Conservation (phyloP, 768 basidiomycete genomes). For the Termitomyces heimii region DNA sequence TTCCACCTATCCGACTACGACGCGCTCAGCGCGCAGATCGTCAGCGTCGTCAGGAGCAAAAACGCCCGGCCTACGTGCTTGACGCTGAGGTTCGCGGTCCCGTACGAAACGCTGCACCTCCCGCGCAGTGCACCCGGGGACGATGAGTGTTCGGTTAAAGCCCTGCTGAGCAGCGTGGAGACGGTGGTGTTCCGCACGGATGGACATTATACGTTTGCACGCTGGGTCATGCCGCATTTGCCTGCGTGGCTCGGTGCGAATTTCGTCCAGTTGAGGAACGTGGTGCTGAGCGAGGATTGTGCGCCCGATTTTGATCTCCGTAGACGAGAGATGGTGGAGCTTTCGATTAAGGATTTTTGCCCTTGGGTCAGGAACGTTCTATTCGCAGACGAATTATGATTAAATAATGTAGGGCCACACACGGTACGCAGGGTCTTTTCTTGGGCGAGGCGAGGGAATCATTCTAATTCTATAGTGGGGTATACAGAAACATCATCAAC, state of each 20-base stretch:
- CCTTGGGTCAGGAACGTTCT: constrained; percentile 4
- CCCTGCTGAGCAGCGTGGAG: constrained; percentile 2
- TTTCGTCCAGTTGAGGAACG: constrained; percentile 12
- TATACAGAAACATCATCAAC: constrained; percentile 7
- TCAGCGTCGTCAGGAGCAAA: not conserved
- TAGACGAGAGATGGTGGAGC: not conserved
- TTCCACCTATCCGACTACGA: constrained; percentile 14
- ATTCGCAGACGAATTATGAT: not conserved
- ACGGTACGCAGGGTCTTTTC: too few relatives aligned
- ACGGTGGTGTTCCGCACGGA: constrained; percentile 14
- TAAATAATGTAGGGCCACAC: not conserved
- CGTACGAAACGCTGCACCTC: constrained; percentile 2
- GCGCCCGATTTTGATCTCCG: not conserved
- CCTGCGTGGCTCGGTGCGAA: constrained; percentile 15
- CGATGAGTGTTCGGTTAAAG: too few relatives aligned
- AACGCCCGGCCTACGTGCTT: constrained; percentile 1
- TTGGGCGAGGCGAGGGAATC: too few relatives aligned
- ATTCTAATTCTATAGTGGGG: constrained; percentile 7
- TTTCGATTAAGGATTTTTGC: constrained; percentile 8
- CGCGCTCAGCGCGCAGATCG: constrained; percentile 9
- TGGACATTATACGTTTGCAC: constrained; percentile 15
- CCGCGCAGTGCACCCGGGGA: not conserved
- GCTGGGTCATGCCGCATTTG: constrained; percentile 15
- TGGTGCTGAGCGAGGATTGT: constrained; percentile 14
- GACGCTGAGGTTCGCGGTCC: constrained; percentile 14